These are phyloP conservation scores for Pyrenophora tritici-repentis DNA, from an alignment of 2,329 filamentous ascomycete species.

Conservation along the genomic window DNA sequence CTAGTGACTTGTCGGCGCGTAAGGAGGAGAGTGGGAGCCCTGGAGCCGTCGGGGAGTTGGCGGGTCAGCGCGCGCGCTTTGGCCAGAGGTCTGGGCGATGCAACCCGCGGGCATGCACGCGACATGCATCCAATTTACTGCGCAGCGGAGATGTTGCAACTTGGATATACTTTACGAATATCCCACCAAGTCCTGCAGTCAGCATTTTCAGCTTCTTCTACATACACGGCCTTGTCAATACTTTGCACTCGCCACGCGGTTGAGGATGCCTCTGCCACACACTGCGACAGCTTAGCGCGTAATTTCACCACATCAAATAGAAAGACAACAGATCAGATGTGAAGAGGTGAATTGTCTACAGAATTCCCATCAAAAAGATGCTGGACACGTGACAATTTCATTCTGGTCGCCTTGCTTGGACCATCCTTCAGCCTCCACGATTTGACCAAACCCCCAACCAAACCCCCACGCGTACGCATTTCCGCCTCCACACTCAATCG, in stretches of 20 bases:
- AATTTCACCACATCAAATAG: too few species aligned
- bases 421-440: slow-evolving; percentile 8
- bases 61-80: neutral
- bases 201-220: too few species aligned
- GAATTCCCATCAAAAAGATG: too few species aligned
- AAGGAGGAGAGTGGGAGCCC: slow-evolving; percentile 16
- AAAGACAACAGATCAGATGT: too few species aligned
- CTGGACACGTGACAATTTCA: too few species aligned
- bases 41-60: slow-evolving; percentile 11
- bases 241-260: too few species aligned
- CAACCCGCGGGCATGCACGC: slow-evolving; percentile 1
- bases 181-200: too few species aligned
- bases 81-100: slow-evolving; percentile 5
- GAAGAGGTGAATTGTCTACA: too few species aligned
- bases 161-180: too few species aligned
- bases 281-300: too few species aligned
- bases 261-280: too few species aligned
- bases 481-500: slow-evolving; percentile 28
- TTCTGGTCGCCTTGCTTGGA: neutral
- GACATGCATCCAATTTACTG: neutral
- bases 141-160: slow-evolving; percentile 12
- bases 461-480: slow-evolving; percentile 19
- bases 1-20: slow-evolving; percentile 7
- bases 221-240: too few species aligned
- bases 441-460: slow-evolving; percentile 20